Percentiles rank a stretch among this genome's conserved stretches.
Evolutionary conservation across 108 stramenopile genomes (phyloP).

Genomic region (Mediolabrus comicus): DNA sequence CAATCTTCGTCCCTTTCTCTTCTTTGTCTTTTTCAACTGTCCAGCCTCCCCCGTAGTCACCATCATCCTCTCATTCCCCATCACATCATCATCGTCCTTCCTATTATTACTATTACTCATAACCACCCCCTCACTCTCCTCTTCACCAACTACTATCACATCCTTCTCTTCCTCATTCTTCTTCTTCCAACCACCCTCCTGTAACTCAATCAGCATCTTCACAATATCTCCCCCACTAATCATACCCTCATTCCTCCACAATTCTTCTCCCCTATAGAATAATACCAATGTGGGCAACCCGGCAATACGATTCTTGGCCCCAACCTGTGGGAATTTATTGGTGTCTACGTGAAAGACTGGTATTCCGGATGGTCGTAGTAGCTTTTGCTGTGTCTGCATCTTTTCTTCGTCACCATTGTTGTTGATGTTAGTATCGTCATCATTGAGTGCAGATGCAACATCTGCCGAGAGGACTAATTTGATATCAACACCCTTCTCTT

Average conservation of each 20-base stretch:
- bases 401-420: constrained; percentile 20
- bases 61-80: not conserved
- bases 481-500: no score
- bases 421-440: not conserved
- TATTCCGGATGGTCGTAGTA: constrained; percentile 21
- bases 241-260: constrained; percentile 63
- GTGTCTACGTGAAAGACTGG: constrained; percentile 63
- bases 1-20: not conserved
- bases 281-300: constrained; percentile 64
- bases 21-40: not conserved
- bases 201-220: constrained; percentile 2
- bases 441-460: no score
- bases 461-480: not conserved
- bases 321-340: constrained; percentile 67
- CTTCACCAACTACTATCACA: no score
- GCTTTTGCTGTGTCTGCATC: constrained; percentile 9
- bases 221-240: constrained; percentile 46
- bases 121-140: no score
- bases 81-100: not conserved
- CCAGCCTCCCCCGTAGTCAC: not conserved
- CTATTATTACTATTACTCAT: not conserved
- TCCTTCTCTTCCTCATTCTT: not conserved
- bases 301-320: constrained; percentile 52
- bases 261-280: constrained; percentile 48
- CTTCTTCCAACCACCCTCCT: constrained; percentile 5